Evolutionary conservation across 148 eudicot genomes (phyloP).

Genomic region (Chenopodium suecicum): DNA sequence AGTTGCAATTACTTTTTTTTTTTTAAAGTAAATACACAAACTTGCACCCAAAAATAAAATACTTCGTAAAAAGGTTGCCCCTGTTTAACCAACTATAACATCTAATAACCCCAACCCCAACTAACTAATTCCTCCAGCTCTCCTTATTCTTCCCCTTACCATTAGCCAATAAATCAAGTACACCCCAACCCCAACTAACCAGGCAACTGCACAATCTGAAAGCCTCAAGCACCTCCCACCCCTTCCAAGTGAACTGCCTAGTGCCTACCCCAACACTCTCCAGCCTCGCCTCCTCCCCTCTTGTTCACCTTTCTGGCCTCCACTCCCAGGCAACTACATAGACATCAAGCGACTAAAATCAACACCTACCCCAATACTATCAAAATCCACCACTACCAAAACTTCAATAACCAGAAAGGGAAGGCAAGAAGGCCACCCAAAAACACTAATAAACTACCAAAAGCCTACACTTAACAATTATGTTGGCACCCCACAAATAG

Average conservation of each 20-base stretch:
- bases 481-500: not conserved
- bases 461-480: not conserved
- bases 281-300: not conserved
- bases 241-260: too few species aligned
- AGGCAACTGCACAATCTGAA: not conserved
- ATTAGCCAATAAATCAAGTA: too few species aligned
- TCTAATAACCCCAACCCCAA: too few species aligned
- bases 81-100: too few species aligned
- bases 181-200: not conserved
- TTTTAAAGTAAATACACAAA: too few species aligned
- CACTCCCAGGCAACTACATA: not conserved
- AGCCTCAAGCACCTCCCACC: not conserved
- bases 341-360: not conserved
- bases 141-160: too few species aligned
- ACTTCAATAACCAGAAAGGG: too few species aligned
- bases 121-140: too few species aligned
- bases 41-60: too few species aligned
- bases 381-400: not conserved
- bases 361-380: not conserved
- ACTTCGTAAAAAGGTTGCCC: too few species aligned
- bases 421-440: too few species aligned
- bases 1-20: not conserved
- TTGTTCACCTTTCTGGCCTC: not conserved
- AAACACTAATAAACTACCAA: too few species aligned
- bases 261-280: not conserved